Conservation (phyloP, 2,329 filamentous ascomycete genomes). For the Scedosporium boydii region DNA sequence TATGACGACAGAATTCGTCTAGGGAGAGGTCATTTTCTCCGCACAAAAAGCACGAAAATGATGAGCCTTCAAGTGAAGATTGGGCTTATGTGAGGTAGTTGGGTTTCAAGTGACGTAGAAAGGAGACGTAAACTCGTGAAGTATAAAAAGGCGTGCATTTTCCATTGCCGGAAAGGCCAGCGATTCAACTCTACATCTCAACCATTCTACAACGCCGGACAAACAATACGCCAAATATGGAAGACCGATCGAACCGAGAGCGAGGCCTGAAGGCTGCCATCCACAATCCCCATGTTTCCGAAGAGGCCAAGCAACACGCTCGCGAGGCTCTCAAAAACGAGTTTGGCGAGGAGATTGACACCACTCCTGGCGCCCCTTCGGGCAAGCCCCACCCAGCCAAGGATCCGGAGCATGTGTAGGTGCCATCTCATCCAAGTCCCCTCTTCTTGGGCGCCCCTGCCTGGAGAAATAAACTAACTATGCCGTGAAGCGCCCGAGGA, state of each 20-base stretch:
- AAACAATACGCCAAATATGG: background rate
- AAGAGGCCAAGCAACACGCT: constrained; percentile 47
- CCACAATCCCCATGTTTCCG: constrained; percentile 45
- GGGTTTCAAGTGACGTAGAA: no score
- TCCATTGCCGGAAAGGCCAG: no score
- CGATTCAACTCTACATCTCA: no score
- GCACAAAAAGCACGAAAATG: no score
- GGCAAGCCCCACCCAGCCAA: constrained; percentile 29
- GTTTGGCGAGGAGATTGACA: constrained; percentile 24
- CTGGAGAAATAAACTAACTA: constrained; percentile 12
- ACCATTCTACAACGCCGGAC: no score
- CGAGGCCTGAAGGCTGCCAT: constrained; percentile 51
- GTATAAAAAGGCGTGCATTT: no score
- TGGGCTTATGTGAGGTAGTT: no score
- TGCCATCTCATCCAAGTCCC: constrained; percentile 6
- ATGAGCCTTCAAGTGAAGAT: no score
- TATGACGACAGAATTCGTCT: no score
- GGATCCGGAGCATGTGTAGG: constrained; percentile 46
- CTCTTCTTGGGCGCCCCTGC: constrained; percentile 9
- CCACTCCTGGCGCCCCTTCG: constrained; percentile 18
- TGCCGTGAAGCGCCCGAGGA: constrained; percentile 17
- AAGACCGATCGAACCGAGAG: constrained; percentile 16
- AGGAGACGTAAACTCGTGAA: no score
- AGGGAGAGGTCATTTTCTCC: no score
- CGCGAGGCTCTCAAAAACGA: constrained; percentile 40